These are phyloP conservation scores for Wickerhamomyces ciferrii DNA, from an alignment of 805 yeast genomes.

Conservation along the genomic window DNA sequence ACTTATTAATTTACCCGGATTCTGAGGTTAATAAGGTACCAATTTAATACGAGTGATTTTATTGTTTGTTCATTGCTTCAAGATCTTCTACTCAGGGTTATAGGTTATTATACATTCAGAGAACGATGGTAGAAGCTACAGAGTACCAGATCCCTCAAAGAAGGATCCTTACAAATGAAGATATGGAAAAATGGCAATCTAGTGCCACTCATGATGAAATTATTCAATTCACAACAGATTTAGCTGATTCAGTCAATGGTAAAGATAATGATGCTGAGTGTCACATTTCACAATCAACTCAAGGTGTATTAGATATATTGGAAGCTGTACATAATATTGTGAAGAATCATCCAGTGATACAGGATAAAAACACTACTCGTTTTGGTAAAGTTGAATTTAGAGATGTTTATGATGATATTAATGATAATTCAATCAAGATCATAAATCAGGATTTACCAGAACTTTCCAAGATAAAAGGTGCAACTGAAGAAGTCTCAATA, in stretches of 20 bases:
- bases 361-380: slow-evolving; percentile 60
- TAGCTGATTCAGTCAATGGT: slow-evolving; percentile 66
- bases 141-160: slow-evolving; percentile 25
- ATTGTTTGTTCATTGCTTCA: too few species aligned
- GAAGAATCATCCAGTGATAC: slow-evolving; percentile 55
- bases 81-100: too few species aligned
- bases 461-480: slow-evolving; percentile 1
- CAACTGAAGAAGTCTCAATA: slow-evolving; percentile 37
- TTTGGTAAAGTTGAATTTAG: slow-evolving; percentile 91
- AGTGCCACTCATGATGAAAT: slow-evolving; percentile 47
- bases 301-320: slow-evolving; percentile 34
- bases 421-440: slow-evolving; percentile 18
- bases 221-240: slow-evolving; percentile 44
- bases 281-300: slow-evolving; percentile 28
- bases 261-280: slow-evolving; percentile 45
- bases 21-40: too few species aligned
- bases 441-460: slow-evolving; percentile 7
- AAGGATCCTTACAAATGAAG: slow-evolving; percentile 51
- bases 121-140: neutral
- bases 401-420: slow-evolving; percentile 70
- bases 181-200: slow-evolving; percentile 53
- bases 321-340: slow-evolving; percentile 40
- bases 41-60: too few species aligned
- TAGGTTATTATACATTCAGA: too few species aligned
- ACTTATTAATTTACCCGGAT: too few species aligned